Percentiles rank a stretch among this genome's conserved stretches.
Conservation (phyloP, 176 grass and related monocot genomes). For the Dactylis glomerata region DNA sequence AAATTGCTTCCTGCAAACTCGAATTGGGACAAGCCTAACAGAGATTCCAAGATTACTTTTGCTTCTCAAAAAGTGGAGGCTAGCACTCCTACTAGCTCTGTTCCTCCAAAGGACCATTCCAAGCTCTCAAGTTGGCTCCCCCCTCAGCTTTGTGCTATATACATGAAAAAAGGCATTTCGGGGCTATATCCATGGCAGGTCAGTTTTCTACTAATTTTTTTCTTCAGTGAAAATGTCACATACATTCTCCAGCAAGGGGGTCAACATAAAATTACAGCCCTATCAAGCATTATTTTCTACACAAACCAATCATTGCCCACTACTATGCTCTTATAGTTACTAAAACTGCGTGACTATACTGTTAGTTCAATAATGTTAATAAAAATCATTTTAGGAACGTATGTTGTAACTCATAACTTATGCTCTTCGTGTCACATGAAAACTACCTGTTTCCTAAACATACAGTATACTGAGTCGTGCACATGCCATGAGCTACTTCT, state of each 20-base stretch:
- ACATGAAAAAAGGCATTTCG: constrained; percentile 81
- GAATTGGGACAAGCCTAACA: constrained; percentile 34
- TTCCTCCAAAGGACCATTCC: constrained; percentile 57
- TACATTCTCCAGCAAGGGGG: not conserved
- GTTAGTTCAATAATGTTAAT: constrained; percentile 3
- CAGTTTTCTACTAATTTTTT: constrained; percentile 15
- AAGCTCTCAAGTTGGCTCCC: constrained; percentile 86
- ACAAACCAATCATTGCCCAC: not conserved
- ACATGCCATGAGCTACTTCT: not conserved
- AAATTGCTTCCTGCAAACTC: constrained; percentile 6
- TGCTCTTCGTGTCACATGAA: not conserved
- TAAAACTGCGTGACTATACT: not conserved
- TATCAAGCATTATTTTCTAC: constrained; percentile 13
- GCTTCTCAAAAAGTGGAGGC: constrained; percentile 35
- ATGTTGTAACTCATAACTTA: not conserved
- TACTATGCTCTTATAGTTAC: not conserved
- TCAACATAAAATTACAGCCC: constrained; percentile 4
- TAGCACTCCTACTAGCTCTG: constrained; percentile 58
- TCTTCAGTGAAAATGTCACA: not conserved
- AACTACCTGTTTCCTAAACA: constrained; percentile 3
- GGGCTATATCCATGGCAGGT: constrained; percentile 98
- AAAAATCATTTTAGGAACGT: not conserved
- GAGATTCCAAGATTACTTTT: constrained; percentile 35
- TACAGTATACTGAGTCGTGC: not conserved
- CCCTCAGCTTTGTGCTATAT: constrained; percentile 71